These are phyloP conservation scores for Xylaria sp. DNA, from an alignment of 2,329 filamentous ascomycete species.

Conservation along the genomic window DNA sequence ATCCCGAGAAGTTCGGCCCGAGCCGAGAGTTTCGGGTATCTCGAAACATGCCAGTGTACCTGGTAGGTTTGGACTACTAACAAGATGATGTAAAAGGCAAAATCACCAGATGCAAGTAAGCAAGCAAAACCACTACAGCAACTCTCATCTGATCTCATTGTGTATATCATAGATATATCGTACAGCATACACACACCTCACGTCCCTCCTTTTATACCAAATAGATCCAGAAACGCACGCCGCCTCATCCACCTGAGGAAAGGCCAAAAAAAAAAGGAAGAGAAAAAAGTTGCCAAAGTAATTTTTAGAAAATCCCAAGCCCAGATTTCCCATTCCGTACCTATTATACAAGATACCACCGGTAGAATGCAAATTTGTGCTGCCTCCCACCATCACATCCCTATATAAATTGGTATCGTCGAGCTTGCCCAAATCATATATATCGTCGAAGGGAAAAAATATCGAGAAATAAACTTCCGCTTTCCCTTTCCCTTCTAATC, in stretches of 20 bases:
- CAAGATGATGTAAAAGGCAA: no score
- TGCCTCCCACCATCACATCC: neutral
- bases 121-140: neutral
- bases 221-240: slow-evolving; percentile 2
- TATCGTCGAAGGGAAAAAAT: neutral
- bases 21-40: no score
- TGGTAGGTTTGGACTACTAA: no score
- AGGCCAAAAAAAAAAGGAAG: neutral
- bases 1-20: neutral
- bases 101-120: no score
- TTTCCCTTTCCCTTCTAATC: neutral
- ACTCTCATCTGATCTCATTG: neutral
- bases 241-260: neutral
- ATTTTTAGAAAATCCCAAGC: neutral
- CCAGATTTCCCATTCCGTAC: neutral
- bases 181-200: neutral
- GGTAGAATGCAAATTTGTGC: neutral
- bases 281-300: neutral
- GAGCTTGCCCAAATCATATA: neutral
- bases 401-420: neutral
- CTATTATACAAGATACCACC: neutral
- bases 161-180: slow-evolving; percentile 6
- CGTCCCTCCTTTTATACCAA: neutral
- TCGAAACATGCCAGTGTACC: no score
- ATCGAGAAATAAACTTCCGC: no score